Base-by-base conservation (phyloP, 2,329 filamentous ascomycete genomes). In the Aspergillus quadrilineatus region DNA sequence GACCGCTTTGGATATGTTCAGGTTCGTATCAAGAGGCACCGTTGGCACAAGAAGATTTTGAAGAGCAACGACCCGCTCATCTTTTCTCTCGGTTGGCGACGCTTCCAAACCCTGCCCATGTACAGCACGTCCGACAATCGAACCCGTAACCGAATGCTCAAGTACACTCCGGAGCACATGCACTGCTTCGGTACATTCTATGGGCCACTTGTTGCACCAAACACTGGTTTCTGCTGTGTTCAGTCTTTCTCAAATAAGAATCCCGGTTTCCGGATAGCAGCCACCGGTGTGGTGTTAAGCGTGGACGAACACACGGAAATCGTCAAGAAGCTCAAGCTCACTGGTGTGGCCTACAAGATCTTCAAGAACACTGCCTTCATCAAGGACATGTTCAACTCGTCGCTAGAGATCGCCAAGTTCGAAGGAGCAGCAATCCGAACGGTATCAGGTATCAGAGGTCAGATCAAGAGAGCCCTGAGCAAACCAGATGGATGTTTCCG, bases 291-390 rank as follows among this genome's bases (percentile, higher is more conserved):
- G 1, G 90, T 99, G 4, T 80, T 97, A 62, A 92, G 88, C 69
- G 94, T 99, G 17, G 94, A 99, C 71, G 92, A 97, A 76, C 90
- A 89, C 41, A 92, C 90, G 3, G 94, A 99, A 73, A 97, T 99
- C 63, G 94, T 99, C 74, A 99, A 99, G 84, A 99, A 99, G 81
- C 87, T 99, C 70, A 99, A 99, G 76, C 84, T 99, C 48, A 97
- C 92, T 0, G 94, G 94, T 58, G 82, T 85, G 47, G 92, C 94
- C 1, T 95, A 94, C 83, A 97, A 97, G 79, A 95, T 97, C 75
- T 97, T 95, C 85, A 96, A 96, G 77, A 99, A 99, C 79, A 99
- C 94, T 0, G 92, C 94, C 39, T 99, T 99, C 73, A 92, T 99
- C 78, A 95, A 94, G 75, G 91, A 96, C 77, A 99, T 99, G 94